Evolutionary conservation across 2,329 filamentous ascomycete species (phyloP).

Genomic region (Ophiostoma pallidulum): DNA sequence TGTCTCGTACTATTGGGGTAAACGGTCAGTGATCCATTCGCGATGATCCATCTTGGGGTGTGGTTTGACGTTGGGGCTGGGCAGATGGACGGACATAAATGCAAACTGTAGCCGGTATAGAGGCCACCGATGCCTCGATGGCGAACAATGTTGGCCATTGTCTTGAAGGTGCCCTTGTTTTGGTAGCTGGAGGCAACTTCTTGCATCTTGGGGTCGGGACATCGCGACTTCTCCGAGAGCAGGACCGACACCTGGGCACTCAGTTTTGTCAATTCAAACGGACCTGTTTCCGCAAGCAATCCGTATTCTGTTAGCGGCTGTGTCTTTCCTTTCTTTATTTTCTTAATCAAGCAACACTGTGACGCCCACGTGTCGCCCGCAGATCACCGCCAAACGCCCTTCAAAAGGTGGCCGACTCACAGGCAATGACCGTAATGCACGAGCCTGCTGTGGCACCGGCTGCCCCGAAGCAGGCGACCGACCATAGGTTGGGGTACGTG

Average conservation of each 20-base stretch:
- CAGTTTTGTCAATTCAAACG: slow-evolving; percentile 83
- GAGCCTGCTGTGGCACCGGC: slow-evolving; percentile 73
- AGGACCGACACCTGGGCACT: slow-evolving; percentile 78
- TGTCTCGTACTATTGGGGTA: slow-evolving; percentile 59
- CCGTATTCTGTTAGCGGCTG: too few relatives aligned
- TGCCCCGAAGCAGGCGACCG: slow-evolving; percentile 65
- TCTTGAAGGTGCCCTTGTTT: slow-evolving; percentile 68
- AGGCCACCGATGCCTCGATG: slow-evolving; percentile 64
- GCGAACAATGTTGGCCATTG: slow-evolving; percentile 66
- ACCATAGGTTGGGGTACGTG: slow-evolving; percentile 62
- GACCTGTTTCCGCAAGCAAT: too few relatives aligned
- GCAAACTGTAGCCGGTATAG: slow-evolving; percentile 72
- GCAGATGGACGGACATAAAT: slow-evolving; percentile 54
- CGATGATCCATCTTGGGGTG: too few relatives aligned
- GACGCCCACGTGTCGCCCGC: background rate
- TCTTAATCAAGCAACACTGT: too few relatives aligned
- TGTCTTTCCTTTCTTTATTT: too few relatives aligned
- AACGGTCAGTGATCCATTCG: background rate
- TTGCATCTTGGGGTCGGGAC: slow-evolving; percentile 39
- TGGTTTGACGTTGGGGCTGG: too few relatives aligned
- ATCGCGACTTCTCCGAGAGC: slow-evolving; percentile 50
- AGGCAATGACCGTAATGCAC: slow-evolving; percentile 70
- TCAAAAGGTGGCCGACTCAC: slow-evolving; percentile 32
- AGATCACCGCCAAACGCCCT: too few relatives aligned
- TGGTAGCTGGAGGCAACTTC: slow-evolving; percentile 60